Evolutionary conservation across 768 basidiomycete species (phyloP).

Genomic region (Pholiota conissans): DNA sequence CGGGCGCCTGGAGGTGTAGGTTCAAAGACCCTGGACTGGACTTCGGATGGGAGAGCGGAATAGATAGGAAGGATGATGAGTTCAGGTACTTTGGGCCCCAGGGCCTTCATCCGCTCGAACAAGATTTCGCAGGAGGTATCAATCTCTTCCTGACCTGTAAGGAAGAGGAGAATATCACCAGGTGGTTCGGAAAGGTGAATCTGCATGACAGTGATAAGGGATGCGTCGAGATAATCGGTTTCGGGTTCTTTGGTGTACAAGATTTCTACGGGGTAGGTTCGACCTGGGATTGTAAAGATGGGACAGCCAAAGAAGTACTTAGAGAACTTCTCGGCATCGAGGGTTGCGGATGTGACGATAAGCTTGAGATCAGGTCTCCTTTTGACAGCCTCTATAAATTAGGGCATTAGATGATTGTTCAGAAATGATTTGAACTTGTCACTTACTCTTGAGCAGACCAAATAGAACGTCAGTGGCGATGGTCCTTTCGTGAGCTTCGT

Average conservation of each 20-base stretch:
- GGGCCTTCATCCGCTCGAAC: constrained; percentile 97
- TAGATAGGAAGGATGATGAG: constrained; percentile 97
- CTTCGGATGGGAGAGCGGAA: constrained; percentile 96
- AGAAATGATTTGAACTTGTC: not conserved
- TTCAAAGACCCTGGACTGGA: constrained; percentile 97
- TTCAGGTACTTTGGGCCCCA: constrained; percentile 98
- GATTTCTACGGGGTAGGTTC: constrained; percentile 97
- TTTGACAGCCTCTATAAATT: constrained; percentile 81
- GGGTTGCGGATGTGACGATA: constrained; percentile 96
- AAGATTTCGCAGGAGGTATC: constrained; percentile 97
- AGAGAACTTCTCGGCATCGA: constrained; percentile 99
- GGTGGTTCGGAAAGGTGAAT: constrained; percentile 98
- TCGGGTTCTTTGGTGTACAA: constrained; percentile 99
- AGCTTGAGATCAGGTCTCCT: constrained; percentile 94
- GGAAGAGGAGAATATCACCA: constrained; percentile 94
- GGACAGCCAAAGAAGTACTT: constrained; percentile 99
- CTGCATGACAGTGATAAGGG: constrained; percentile 98
- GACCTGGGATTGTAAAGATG: constrained; percentile 99
- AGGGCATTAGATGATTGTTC: constrained; percentile 14
- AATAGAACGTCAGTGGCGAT: constrained; percentile 99
- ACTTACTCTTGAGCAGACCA: constrained; percentile 87
- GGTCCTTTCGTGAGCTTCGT: constrained; percentile 98
- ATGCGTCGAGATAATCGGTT: constrained; percentile 95
- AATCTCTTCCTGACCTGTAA: constrained; percentile 98
- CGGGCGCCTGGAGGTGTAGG: constrained; percentile 97